Conservation (phyloP, 2,329 filamentous ascomycete genomes). For the Ascochyta lentis region DNA sequence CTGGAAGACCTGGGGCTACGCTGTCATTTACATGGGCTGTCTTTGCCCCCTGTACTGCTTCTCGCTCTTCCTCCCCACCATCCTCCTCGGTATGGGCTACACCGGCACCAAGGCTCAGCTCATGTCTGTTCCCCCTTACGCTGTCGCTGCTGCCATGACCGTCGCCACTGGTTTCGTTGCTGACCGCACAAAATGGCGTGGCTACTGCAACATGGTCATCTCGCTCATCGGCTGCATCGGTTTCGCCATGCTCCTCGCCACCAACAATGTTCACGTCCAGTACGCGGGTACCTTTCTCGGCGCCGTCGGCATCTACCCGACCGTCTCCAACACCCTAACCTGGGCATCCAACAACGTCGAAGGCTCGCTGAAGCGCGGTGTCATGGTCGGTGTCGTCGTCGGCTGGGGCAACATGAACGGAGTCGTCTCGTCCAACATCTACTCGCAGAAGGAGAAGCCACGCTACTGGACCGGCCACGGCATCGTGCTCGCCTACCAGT, state of each 20-base stretch:
- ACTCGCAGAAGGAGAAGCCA: constrained; percentile 64
- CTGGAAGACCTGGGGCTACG: constrained; percentile 59
- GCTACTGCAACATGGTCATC: constrained; percentile 78
- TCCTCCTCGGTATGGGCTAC: constrained; percentile 58
- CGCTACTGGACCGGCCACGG: constrained; percentile 77
- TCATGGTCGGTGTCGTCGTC: constrained; percentile 86
- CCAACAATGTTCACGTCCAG: constrained; percentile 68
- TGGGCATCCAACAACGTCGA: constrained; percentile 92
- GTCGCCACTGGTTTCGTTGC: constrained; percentile 75
- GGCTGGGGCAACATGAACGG: constrained; percentile 93
- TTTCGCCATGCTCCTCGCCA: constrained; percentile 79
- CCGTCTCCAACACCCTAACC: constrained; percentile 83
- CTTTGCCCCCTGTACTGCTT: constrained; percentile 51
- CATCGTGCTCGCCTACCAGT: constrained; percentile 75
- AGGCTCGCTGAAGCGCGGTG: constrained; percentile 90
- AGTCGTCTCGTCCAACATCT: constrained; percentile 84
- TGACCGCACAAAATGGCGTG: constrained; percentile 75
- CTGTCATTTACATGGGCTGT: constrained; percentile 70
- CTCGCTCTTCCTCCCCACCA: constrained; percentile 56
- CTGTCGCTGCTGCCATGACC: constrained; percentile 72
- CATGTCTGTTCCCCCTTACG: constrained; percentile 78
- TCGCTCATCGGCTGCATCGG: constrained; percentile 76
- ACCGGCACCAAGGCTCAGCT: constrained; percentile 70
- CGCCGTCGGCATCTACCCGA: constrained; percentile 87
- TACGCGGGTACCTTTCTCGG: constrained; percentile 87